phyloP scores from a whole-genome alignment of 306 rosid genomes.

The Prunus fruticosa region DNA sequence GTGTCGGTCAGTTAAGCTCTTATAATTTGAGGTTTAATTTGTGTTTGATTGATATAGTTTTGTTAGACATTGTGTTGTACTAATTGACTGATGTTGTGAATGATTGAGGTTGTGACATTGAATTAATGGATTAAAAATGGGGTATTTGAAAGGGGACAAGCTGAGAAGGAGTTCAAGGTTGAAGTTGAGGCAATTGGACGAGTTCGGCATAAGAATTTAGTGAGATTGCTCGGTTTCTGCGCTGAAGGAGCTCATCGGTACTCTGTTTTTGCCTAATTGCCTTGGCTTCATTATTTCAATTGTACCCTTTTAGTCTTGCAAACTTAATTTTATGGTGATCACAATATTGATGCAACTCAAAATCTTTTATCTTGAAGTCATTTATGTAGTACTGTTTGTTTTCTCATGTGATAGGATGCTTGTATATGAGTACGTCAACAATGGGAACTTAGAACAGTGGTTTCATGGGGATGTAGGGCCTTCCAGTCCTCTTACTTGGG shows the following conservation, averaged over 20 bases:
- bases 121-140: conserved; percentile 13
- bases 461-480: conserved; percentile 88
- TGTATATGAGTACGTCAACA: conserved; percentile 82
- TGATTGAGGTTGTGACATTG: not conserved
- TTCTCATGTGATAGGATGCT: conserved; percentile 56
- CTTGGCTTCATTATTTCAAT: conserved; percentile 3
- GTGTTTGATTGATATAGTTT: not conserved
- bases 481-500: conserved; percentile 83
- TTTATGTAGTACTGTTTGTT: conserved; percentile 8
- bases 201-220: conserved; percentile 85
- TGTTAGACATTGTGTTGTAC: not conserved
- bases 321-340: not conserved
- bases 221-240: conserved; percentile 84
- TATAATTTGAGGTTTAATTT: not conserved
- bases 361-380: not conserved
- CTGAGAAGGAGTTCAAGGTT: conserved; percentile 85
- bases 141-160: conserved; percentile 65
- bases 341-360: not conserved
- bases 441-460: conserved; percentile 90
- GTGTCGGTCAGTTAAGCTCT: not conserved
- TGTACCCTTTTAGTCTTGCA: not conserved
- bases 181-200: conserved; percentile 97
- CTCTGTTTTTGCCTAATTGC: conserved; percentile 2
- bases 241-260: conserved; percentile 98
- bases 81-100: not conserved